Conservation (phyloP, 352 stramenopile genomes). For the Phytophthora agathidicida region DNA sequence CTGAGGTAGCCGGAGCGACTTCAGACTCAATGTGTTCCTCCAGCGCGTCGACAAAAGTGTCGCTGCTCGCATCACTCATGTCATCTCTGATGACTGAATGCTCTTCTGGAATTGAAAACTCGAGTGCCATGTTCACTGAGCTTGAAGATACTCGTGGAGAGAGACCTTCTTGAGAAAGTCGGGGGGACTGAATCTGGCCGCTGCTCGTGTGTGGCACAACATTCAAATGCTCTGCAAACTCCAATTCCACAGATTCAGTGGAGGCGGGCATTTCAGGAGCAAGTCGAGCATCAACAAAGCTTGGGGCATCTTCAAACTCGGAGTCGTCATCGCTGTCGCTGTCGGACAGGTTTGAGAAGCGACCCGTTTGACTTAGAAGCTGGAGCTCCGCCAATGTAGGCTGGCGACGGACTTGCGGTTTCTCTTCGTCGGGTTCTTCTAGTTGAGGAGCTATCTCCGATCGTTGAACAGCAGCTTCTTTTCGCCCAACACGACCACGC, state of each 20-base stretch:
- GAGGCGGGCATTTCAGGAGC: not conserved
- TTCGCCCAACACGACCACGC: slow-evolving; percentile 13
- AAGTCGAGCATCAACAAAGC: slow-evolving; percentile 18
- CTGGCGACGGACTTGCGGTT: slow-evolving; percentile 20
- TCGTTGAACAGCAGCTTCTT: slow-evolving; percentile 9
- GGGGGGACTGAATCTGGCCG: slow-evolving; percentile 8
- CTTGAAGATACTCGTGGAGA: slow-evolving; percentile 8
- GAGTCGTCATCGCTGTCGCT: slow-evolving; percentile 51
- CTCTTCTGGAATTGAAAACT: slow-evolving; percentile 26
- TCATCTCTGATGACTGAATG: slow-evolving; percentile 19
- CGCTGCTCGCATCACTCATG: slow-evolving; percentile 35
- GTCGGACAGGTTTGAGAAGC: slow-evolving; percentile 48
- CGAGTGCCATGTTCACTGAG: slow-evolving; percentile 10
- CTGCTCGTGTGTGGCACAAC: not conserved
- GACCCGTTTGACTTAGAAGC: slow-evolving; percentile 49
- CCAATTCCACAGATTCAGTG: not conserved
- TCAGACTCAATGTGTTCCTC: slow-evolving; percentile 23
- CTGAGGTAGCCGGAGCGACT: not conserved
- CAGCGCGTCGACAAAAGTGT: slow-evolving; percentile 37
- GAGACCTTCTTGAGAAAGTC: not conserved
- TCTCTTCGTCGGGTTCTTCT: slow-evolving; percentile 3
- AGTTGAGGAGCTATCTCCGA: not conserved
- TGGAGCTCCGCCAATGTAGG: slow-evolving; percentile 54
- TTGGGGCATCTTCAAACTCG: slow-evolving; percentile 34
- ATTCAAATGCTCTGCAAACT: not conserved